phyloP scores from a whole-genome alignment of 257 asterid genomes.

The Salvia miltiorrhiza region DNA sequence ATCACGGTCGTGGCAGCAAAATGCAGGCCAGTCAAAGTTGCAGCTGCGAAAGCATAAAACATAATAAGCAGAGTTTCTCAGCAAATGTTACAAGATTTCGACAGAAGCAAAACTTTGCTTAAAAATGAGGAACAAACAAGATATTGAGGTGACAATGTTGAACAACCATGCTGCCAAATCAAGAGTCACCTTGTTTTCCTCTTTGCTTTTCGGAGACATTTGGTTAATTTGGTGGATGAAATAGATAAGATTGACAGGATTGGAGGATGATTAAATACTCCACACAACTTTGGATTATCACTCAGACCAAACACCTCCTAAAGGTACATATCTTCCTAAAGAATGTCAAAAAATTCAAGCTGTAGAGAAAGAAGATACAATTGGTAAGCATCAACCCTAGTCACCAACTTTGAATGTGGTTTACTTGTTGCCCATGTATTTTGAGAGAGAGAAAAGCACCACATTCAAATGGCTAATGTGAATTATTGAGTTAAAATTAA shows the following conservation, averaged over 20 bases:
- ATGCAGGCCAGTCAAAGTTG: conserved; percentile 87
- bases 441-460: neutral
- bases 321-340: neutral
- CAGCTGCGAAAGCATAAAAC: conserved; percentile 52
- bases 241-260: too few relatives aligned
- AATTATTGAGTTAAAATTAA: neutral
- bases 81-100: too few relatives aligned
- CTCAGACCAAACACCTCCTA: too few relatives aligned
- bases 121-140: neutral
- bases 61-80: conserved; percentile 2
- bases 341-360: neutral
- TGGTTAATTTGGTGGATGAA: too few relatives aligned
- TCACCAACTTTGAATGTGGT: neutral
- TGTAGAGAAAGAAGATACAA: too few relatives aligned
- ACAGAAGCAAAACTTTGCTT: too few relatives aligned
- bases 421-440: neutral
- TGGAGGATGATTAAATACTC: too few relatives aligned
- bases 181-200: conserved; percentile 40
- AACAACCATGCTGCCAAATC: conserved; percentile 64
- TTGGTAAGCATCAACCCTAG: neutral
- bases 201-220: conserved; percentile 50
- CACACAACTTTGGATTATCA: too few relatives aligned
- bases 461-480: neutral
- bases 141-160: conserved; percentile 51
- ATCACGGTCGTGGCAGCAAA: conserved; percentile 75